Evolutionary conservation across 768 basidiomycete species (phyloP), one percentile per base, ranked within the genome.

Genomic region (Gloeopeniophorella convolvens): DNA sequence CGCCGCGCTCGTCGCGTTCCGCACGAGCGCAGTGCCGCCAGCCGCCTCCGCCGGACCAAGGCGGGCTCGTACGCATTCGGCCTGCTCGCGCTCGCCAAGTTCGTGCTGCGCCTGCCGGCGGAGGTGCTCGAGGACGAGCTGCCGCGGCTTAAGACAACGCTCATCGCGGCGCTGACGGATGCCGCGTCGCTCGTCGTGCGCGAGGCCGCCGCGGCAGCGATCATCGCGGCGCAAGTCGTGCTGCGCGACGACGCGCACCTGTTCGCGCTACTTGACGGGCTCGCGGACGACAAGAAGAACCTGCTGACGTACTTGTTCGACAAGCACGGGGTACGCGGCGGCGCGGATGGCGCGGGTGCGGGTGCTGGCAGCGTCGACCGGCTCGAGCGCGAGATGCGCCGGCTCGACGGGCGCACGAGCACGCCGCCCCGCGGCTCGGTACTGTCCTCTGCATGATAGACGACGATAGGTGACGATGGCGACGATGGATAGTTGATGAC

Each of bases 211-310:
- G 87, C 89, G 2, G 83, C 83, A 1, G 74, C 79, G 12, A 89
- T 90, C 61, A 88, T 89, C 54, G 84, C 90, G 12, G 85, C 88
- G 0, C 90, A 92, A 59, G 71, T 90, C 27, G 82, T 91, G 48
- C 69, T 93, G 33, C 78, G 80, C 21, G 89, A 93, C 61, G 90
- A 92, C 62, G 80, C 82, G 0, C 87, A 89, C 57, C 71, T 93
- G 1, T 93, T 93, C 59, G 71, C 79, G 31, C 76, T 93, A 15
- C 69, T 93, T 37, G 86, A 89, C 50, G 86, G 85, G 5, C 72
- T 93, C 34, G 80, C 87, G n/a, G 85, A 89, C 53, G 88, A 89
- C 60, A 89, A 92, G 74, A 91, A 90, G 73, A 91, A 93, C 62
- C 71, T 92, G 15, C 70, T 93, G 42, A 89, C 90, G 1, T 93